Base-by-base conservation (phyloP, 352 stramenopile genomes). In the Proteromonas lacertae region DNA sequence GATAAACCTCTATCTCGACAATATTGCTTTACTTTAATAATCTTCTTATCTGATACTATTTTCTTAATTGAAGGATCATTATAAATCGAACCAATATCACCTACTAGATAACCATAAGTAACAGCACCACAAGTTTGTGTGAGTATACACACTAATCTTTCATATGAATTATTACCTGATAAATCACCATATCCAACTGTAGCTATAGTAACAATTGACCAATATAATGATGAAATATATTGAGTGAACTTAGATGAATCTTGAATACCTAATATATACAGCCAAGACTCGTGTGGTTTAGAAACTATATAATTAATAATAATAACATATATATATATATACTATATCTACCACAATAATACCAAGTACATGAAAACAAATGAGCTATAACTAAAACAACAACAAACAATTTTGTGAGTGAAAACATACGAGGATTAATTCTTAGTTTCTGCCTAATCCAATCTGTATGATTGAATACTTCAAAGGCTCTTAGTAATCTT, bases 131-230 rank as follows among this genome's bases (percentile, higher is more conserved):
- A 13, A 2, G 31, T 4, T n/a, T 28, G 20, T 22, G 24, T 31
- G 13, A 20, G 2, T 14, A 39, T 39, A 1, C 16, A 7, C 22
- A 24, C 30, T 2, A 42, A 14, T 1, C 41, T 8, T 29, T 46
- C 41, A 13, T 6, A 9, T 20, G 25, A 25, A 4, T 38, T 46
- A 2, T 18, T 32, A 1, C 5, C 41, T 1, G 25, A 25, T 14
- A 46, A 42, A 24, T 39, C 34, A n/a, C 34, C 34, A 17, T 32
- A 39, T 2, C 34, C 34, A 4, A 39, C 14, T 5, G 34, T 23
- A 2, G 23, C 3, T 22, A 39, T 39, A 13, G 34, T 39, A n/a
- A 20, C 18, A n/a, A 39, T 22, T n/a, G 20, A 16, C 2, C 10
- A 39, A 16, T 39, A 39, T 2, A 30, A 32, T 5, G 34, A 30